Evolutionary conservation across 495 filamentous ascomycete genomes (phyloP).

Genomic region (Apodospora peruviana): DNA sequence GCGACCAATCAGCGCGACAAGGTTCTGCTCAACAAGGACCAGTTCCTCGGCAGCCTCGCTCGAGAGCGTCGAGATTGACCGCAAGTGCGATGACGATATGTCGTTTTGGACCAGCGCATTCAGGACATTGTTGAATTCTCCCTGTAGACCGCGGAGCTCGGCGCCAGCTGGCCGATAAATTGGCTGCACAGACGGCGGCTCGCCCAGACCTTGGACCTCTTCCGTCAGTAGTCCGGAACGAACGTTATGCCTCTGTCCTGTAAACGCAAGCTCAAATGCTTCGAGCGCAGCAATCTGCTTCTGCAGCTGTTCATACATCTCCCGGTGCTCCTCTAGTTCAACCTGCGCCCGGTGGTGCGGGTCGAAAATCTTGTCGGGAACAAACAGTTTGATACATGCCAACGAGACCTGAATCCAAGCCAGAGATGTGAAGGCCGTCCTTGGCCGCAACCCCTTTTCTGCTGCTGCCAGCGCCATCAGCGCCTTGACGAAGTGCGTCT

Average conservation of each 20-base stretch:
- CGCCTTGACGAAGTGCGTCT: constrained; percentile 35
- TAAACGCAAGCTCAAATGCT: constrained; percentile 60
- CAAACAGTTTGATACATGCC: constrained; percentile 67
- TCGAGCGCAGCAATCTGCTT: constrained; percentile 55
- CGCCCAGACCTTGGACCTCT: constrained; percentile 57
- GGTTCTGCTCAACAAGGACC: constrained; percentile 61
- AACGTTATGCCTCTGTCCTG: constrained; percentile 59
- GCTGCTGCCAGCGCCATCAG: constrained; percentile 29
- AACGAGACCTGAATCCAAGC: constrained; percentile 65
- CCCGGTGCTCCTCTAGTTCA: constrained; percentile 58
- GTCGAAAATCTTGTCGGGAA: constrained; percentile 81
- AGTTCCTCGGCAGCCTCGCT: constrained; percentile 38
- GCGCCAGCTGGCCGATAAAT: constrained; percentile 67
- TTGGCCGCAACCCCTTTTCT: constrained; percentile 16
- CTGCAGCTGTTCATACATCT: constrained; percentile 48
- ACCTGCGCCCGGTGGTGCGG: constrained; percentile 74
- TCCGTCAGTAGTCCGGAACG: constrained; percentile 54
- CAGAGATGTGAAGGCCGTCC: constrained; percentile 31
- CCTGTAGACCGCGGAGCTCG: constrained; percentile 66
- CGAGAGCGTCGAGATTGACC: constrained; percentile 21
- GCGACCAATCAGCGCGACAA: constrained; percentile 60
- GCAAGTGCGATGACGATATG: constrained; percentile 36
- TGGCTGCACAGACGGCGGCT: constrained; percentile 45
- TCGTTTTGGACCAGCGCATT: constrained; percentile 56
- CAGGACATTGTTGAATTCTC: constrained; percentile 73